phyloP scores from a whole-genome alignment of 106 monocot species.

The Chionographis japonica region DNA sequence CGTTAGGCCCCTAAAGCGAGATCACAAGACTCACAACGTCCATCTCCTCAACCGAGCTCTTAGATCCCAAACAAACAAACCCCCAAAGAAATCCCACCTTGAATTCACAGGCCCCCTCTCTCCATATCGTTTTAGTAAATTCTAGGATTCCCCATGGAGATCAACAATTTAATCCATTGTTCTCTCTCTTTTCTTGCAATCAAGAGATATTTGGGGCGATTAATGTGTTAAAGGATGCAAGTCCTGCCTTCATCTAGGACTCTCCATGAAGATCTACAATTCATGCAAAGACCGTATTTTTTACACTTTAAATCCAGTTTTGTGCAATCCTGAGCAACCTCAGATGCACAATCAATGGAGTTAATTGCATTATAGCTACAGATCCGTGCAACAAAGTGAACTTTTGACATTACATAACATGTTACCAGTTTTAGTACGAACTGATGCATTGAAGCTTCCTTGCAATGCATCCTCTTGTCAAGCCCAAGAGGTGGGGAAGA shows the following conservation, averaged over 20 bases:
- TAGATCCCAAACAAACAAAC: conserved; percentile 37
- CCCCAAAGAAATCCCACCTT: conserved; percentile 46
- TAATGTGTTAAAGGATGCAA: conserved; percentile 73
- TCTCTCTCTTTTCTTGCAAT: not conserved
- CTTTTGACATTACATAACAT: no score
- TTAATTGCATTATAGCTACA: no score
- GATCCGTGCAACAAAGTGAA: no score
- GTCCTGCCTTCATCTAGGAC: conserved; percentile 48
- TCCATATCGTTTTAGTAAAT: not conserved
- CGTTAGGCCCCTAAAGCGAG: conserved; percentile 84
- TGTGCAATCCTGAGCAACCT: no score
- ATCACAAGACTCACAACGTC: conserved; percentile 81
- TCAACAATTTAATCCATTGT: not conserved
- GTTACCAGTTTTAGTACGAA: no score
- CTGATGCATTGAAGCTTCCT: no score
- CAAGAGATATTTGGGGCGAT: conserved; percentile 83
- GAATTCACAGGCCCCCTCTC: conserved; percentile 40
- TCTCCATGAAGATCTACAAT: no score
- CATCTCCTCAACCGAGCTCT: conserved; percentile 67
- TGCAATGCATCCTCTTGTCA: no score
- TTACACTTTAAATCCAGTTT: no score
- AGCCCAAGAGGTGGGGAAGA: no score
- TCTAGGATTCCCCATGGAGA: not conserved
- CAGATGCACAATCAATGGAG: no score
- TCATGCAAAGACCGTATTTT: no score